Evolutionary conservation across 1,284 basidiomycete genomes (phyloP).

Genomic region (Heterobasidion parviporum): DNA sequence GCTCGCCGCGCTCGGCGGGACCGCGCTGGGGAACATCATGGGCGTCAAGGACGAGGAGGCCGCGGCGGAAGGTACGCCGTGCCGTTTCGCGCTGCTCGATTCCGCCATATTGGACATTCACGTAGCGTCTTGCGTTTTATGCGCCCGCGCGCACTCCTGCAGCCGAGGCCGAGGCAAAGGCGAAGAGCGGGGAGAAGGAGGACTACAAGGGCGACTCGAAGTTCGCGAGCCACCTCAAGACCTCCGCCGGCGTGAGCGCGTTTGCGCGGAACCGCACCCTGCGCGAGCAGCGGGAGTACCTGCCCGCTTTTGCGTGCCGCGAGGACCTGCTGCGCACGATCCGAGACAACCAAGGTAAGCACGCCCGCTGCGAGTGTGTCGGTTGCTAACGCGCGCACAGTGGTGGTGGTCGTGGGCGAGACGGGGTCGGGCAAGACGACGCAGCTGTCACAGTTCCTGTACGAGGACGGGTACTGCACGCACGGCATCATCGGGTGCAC

Average conservation of each 20-base stretch:
- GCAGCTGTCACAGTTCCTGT: conserved; percentile 85
- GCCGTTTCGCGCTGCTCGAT: conserved; percentile 11
- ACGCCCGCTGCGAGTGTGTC: not conserved
- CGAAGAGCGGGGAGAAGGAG: conserved; percentile 28
- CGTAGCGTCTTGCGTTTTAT: conserved; percentile 36
- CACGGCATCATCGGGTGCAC: conserved; percentile 92
- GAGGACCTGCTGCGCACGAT: conserved; percentile 89
- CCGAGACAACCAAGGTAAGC: conserved; percentile 89
- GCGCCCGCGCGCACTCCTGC: conserved; percentile 6
- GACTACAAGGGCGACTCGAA: conserved; percentile 93
- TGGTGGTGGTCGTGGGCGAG: conserved; percentile 91
- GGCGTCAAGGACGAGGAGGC: conserved; percentile 95
- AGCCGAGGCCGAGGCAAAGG: conserved; percentile 53
- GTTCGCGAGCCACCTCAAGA: conserved; percentile 88
- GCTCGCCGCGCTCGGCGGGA: conserved; percentile 87
- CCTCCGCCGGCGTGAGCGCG: conserved; percentile 67
- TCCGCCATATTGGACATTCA: conserved; percentile 67
- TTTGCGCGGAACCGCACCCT: conserved; percentile 83
- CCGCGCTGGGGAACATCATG: conserved; percentile 92
- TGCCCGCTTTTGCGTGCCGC: conserved; percentile 96
- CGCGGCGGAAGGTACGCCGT: conserved; percentile 68
- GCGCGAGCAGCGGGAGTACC: conserved; percentile 93
- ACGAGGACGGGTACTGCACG: conserved; percentile 91
- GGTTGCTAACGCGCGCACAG: conserved; percentile 27
- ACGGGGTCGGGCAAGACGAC: conserved; percentile 96